Percentiles rank a stretch among this genome's conserved stretches.
These are phyloP conservation scores for Apiospora rasikravindrae DNA, from an alignment of 2,329 filamentous ascomycete genomes.

Conservation along the genomic window DNA sequence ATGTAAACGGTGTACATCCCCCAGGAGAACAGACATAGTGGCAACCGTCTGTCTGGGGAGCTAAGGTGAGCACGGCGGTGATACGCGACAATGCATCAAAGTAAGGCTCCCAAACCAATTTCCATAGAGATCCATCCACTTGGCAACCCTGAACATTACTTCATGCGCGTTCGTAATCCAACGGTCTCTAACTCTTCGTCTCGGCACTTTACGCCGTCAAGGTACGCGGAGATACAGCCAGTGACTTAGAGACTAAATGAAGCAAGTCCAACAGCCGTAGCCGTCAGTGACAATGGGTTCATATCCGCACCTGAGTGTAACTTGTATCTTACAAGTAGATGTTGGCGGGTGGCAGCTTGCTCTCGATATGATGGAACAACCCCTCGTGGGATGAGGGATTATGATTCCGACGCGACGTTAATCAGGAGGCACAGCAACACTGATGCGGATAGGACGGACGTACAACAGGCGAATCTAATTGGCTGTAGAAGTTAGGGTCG, in stretches of 20 bases:
- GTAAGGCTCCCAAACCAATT: neutral
- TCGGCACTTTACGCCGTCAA: slow-evolving; percentile 24
- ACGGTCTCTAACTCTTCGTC: slow-evolving; percentile 19
- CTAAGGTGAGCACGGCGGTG: neutral
- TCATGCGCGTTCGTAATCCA: neutral
- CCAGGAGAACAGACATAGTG: slow-evolving; percentile 5
- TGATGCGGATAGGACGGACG: too few species aligned
- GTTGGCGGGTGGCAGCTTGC: neutral
- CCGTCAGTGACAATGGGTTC: slow-evolving; percentile 26
- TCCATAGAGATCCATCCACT: neutral
- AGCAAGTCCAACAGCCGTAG: slow-evolving; percentile 23
- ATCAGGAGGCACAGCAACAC: too few species aligned
- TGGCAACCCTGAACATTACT: neutral
- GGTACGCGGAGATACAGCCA: slow-evolving; percentile 24
- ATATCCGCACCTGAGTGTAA: neutral
- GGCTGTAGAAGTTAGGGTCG: too few species aligned
- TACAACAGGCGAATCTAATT: too few species aligned
- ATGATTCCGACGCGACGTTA: too few species aligned
- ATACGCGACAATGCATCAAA: neutral
- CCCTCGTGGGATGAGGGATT: too few species aligned
- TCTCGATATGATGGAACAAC: neutral
- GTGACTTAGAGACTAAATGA: slow-evolving; percentile 27
- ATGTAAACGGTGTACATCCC: slow-evolving; percentile 12
- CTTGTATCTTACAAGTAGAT: neutral
- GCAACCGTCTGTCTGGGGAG: neutral